phyloP scores from a whole-genome alignment of 2,329 filamentous ascomycete species.

The Aspergillus sp. region DNA sequence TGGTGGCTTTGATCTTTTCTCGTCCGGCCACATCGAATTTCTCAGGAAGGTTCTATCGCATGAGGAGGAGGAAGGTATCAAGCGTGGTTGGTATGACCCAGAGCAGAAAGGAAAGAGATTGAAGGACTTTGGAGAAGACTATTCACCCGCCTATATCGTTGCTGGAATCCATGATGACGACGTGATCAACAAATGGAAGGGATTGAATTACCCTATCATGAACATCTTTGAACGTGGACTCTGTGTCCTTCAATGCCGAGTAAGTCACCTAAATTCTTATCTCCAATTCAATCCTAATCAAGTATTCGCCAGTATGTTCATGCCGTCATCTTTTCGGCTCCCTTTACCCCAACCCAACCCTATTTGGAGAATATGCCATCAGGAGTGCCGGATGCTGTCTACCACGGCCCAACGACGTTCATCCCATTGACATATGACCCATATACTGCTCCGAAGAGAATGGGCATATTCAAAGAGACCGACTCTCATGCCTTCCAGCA shows the following conservation, averaged over 20 bases:
- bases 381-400: conserved; percentile 69
- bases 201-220: conserved; percentile 98
- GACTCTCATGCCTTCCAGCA: conserved; percentile 68
- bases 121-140: conserved; percentile 59
- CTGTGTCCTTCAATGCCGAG: conserved; percentile 89
- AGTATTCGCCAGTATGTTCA: conserved; percentile 61
- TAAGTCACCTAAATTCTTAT: conserved; percentile 38
- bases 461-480: conserved; percentile 79
- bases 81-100: conserved; percentile 66
- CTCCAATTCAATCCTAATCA: background rate
- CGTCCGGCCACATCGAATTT: conserved; percentile 94
- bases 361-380: conserved; percentile 71
- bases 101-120: conserved; percentile 56
- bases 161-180: conserved; percentile 90
- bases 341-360: conserved; percentile 70
- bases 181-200: conserved; percentile 94
- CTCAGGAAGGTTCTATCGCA: conserved; percentile 64
- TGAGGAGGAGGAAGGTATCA: conserved; percentile 61
- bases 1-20: conserved; percentile 93
- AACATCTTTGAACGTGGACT: conserved; percentile 95
- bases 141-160: conserved; percentile 76
- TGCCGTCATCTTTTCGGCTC: conserved; percentile 79
- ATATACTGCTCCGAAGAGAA: conserved; percentile 68
- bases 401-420: conserved; percentile 92
- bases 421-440: conserved; percentile 71